A percentile compares a stretch with the other conserved stretches of the same genome.
Conservation (phyloP, 2,329 filamentous ascomycete species). For the Fusarium redolens region DNA sequence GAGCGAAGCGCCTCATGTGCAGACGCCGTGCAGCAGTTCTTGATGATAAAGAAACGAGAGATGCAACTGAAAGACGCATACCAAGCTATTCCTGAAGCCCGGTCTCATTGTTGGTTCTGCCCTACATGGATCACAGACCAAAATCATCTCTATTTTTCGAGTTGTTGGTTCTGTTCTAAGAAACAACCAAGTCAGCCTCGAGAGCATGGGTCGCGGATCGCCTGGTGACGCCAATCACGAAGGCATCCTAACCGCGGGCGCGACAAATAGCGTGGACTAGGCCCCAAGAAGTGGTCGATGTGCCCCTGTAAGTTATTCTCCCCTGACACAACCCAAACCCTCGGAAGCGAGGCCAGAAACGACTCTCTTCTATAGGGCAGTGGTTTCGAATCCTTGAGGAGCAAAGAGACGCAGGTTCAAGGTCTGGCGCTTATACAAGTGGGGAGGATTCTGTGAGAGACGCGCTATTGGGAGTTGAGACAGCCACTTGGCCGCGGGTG, state of each 20-base stretch:
- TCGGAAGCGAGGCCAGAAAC: slow-evolving; percentile 34
- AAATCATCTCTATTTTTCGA: background rate
- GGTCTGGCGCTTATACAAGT: slow-evolving; percentile 44
- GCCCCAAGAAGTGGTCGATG: slow-evolving; percentile 11
- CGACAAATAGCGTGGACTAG: slow-evolving; percentile 34
- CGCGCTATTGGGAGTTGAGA: slow-evolving; percentile 37
- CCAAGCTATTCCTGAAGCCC: slow-evolving; percentile 12
- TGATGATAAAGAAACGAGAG: slow-evolving; percentile 38
- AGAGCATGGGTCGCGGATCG: slow-evolving; percentile 33
- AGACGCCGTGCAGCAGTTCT: slow-evolving; percentile 35
- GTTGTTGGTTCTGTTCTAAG: slow-evolving; percentile 39
- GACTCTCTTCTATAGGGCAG: slow-evolving; percentile 16
- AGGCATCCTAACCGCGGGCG: slow-evolving; percentile 42
- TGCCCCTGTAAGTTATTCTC: background rate
- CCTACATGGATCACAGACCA: slow-evolving; percentile 23
- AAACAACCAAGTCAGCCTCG: slow-evolving; percentile 34
- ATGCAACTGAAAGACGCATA: slow-evolving; percentile 12
- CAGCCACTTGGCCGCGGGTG: slow-evolving; percentile 40
- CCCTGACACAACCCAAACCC: slow-evolving; percentile 33
- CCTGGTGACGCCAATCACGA: slow-evolving; percentile 41
- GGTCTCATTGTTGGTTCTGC: slow-evolving; percentile 29
- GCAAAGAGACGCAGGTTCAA: slow-evolving; percentile 16
- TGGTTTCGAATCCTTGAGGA: slow-evolving; percentile 7
- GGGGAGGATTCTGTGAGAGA: slow-evolving; percentile 20
- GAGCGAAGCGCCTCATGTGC: slow-evolving; percentile 22